Conservation (phyloP, 139 green algal genomes). For the Gonium pectorale region DNA sequence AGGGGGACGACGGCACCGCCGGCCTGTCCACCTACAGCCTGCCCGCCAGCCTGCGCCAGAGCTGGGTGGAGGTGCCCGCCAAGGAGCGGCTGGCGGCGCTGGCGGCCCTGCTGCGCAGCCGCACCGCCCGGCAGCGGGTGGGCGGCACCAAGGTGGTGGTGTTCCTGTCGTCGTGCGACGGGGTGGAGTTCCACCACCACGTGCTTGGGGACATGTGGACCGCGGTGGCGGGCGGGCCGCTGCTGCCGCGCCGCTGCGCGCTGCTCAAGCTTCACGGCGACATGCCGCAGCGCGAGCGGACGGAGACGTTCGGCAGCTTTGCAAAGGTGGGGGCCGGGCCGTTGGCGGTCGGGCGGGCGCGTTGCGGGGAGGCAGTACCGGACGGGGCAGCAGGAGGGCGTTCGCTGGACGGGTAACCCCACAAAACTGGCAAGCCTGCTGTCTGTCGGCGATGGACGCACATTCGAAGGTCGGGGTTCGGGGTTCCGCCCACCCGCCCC, state of each 20-base stretch:
- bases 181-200: conserved; percentile 87
- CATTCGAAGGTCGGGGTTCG: neutral
- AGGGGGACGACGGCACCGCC: neutral
- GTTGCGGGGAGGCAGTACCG: neutral
- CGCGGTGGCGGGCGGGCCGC: conserved; percentile 36
- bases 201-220: conserved; percentile 62
- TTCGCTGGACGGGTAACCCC: too few relatives aligned
- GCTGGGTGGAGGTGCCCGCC: conserved; percentile 82
- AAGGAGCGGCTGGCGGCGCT: conserved; percentile 88
- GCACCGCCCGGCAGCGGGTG: conserved; percentile 17
- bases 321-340: conserved; percentile 53
- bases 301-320: conserved; percentile 82
- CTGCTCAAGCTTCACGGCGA: conserved; percentile 95
- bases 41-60: conserved; percentile 80
- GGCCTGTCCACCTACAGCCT: conserved; percentile 70
- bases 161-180: conserved; percentile 93
- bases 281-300: conserved; percentile 87
- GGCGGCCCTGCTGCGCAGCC: conserved; percentile 62
- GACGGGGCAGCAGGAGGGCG: too few relatives aligned
- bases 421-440: too few relatives aligned
- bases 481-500: neutral
- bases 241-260: conserved; percentile 53
- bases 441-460: neutral
- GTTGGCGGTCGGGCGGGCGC: neutral
- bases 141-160: conserved; percentile 83